Percentiles rank a stretch among this genome's conserved stretches.
These are phyloP conservation scores for Schizophyllum commune DNA, from an alignment of 1,284 basidiomycete genomes.

Conservation along the genomic window DNA sequence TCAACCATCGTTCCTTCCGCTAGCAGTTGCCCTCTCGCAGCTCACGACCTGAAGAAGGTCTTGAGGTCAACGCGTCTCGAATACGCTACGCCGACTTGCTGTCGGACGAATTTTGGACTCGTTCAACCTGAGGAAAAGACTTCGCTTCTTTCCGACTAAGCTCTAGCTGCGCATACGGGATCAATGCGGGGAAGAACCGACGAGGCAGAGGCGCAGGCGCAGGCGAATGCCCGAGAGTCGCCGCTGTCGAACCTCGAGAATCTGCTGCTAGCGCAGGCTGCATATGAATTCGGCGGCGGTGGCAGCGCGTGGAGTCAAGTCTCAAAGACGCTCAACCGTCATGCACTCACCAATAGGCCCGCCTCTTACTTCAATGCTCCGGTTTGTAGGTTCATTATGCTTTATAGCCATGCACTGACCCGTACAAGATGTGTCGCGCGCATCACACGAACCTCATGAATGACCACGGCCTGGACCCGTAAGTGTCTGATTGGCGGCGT, in stretches of 20 bases:
- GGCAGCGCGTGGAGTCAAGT: slow-evolving; percentile 62
- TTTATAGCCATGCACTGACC: slow-evolving; percentile 9
- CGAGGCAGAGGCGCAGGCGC: neutral
- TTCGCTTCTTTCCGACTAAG: too few relatives aligned
- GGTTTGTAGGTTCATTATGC: slow-evolving; percentile 30
- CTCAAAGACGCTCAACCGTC: slow-evolving; percentile 57
- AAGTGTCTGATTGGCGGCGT: neutral
- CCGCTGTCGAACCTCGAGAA: slow-evolving; percentile 47
- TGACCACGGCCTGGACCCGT: slow-evolving; percentile 64
- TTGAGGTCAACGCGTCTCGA: too few relatives aligned
- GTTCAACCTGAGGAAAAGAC: too few relatives aligned
- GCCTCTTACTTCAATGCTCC: slow-evolving; percentile 60
- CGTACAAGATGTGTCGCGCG: slow-evolving; percentile 52
- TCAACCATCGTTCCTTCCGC: too few relatives aligned
- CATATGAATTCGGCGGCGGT: slow-evolving; percentile 68
- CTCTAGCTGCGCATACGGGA: too few relatives aligned
- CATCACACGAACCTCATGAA: slow-evolving; percentile 65
- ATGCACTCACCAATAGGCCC: slow-evolving; percentile 58
- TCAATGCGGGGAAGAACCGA: neutral
- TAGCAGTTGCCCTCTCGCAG: too few relatives aligned
- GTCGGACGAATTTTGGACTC: too few relatives aligned
- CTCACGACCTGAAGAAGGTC: too few relatives aligned
- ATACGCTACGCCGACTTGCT: too few relatives aligned
- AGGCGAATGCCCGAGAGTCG: neutral
- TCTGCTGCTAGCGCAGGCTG: slow-evolving; percentile 77